Conservation (phyloP, 2,329 filamentous ascomycete species). For the Trichoderma harzianum region DNA sequence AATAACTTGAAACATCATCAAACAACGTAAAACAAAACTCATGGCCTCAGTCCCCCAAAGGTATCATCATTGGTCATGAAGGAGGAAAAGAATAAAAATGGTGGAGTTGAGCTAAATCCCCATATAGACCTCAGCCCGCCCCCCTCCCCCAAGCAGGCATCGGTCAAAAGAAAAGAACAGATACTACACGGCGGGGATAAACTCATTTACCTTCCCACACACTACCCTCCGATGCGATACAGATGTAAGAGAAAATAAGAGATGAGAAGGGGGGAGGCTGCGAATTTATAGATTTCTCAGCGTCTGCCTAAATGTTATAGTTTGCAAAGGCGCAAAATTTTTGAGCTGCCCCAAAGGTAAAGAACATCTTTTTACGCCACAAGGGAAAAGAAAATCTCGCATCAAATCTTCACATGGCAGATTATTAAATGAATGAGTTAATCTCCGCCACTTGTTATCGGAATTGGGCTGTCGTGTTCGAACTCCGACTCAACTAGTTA, state of each 20-base stretch:
- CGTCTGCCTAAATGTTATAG: neutral
- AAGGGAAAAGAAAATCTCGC: neutral
- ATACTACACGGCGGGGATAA: neutral
- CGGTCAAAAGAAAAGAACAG: neutral
- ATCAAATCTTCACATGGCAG: neutral
- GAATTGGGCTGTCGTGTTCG: neutral
- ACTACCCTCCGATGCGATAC: neutral
- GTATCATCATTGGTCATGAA: neutral
- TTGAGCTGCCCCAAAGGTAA: neutral
- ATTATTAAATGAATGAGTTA: neutral
- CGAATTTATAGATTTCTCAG: neutral
- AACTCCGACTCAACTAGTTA: rapidly evolving
- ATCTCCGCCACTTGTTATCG: neutral
- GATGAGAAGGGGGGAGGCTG: neutral
- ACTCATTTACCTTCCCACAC: neutral
- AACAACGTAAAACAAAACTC: neutral
- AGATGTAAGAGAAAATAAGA: neutral
- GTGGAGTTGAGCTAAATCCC: neutral
- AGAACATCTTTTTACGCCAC: neutral
- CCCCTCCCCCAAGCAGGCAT: rapidly evolving
- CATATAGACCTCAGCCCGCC: neutral
- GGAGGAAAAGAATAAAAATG: neutral
- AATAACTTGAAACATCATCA: neutral
- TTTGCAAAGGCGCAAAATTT: neutral
- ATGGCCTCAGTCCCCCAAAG: neutral